phyloP scores from a whole-genome alignment of 2,329 filamentous ascomycete species.

The Fusarium paranaense region DNA sequence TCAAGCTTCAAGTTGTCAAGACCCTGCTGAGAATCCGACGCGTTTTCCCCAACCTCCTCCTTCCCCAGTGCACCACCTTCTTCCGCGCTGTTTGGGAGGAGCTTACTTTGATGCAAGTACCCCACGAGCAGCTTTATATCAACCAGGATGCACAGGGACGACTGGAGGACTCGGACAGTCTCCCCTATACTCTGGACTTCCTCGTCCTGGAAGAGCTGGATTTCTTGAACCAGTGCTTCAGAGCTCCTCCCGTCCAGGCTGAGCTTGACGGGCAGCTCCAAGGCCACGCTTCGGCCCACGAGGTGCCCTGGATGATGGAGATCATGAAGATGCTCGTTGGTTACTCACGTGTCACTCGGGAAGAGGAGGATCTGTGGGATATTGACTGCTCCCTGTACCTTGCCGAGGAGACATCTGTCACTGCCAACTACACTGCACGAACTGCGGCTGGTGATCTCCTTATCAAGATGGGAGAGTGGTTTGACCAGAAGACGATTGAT shows the following conservation, averaged over 20 bases:
- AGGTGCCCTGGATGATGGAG: constrained; percentile 85
- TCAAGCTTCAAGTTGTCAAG: constrained; percentile 96
- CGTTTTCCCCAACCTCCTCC: constrained; percentile 84
- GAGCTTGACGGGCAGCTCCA: constrained; percentile 86
- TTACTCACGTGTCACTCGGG: constrained; percentile 89
- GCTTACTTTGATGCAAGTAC: constrained; percentile 75
- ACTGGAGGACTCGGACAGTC: constrained; percentile 86
- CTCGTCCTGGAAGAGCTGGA: constrained; percentile 94
- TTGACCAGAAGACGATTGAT: constrained; percentile 79
- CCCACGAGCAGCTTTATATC: constrained; percentile 88
- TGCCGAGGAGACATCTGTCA: constrained; percentile 93
- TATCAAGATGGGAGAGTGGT: constrained; percentile 93
- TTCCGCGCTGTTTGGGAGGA: constrained; percentile 94
- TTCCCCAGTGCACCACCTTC: constrained; percentile 83
- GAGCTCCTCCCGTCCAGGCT: constrained; percentile 87
- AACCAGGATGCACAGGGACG: constrained; percentile 86
- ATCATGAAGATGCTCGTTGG: constrained; percentile 86
- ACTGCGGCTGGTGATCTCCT: constrained; percentile 92
- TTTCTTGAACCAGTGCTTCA: constrained; percentile 90
- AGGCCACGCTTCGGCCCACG: constrained; percentile 67
- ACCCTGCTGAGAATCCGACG: constrained; percentile 88
- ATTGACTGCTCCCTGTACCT: constrained; percentile 96
- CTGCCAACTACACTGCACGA: constrained; percentile 94
- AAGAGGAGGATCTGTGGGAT: constrained; percentile 96
- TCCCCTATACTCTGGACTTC: constrained; percentile 96